Conservation (phyloP, 768 basidiomycete species). For the Leccinum pellstonianum region DNA sequence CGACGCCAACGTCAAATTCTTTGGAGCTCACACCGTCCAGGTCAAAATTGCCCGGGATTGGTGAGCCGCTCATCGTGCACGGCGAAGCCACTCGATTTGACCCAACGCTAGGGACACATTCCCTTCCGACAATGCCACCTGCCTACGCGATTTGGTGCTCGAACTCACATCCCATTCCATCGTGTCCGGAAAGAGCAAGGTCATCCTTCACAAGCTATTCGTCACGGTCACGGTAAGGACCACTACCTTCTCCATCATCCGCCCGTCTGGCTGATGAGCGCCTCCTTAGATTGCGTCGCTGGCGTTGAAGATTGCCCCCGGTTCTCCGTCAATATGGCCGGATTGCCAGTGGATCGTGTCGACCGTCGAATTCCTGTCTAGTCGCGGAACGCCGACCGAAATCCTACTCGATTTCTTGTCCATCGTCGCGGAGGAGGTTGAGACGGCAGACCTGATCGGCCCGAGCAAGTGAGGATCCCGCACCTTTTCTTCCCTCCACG, state of each 20-base stretch:
- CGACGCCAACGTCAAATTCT: conserved; percentile 89
- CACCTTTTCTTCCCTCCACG: background rate
- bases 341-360: no score
- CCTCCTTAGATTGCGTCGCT: conserved; percentile 57
- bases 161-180: conserved; percentile 68
- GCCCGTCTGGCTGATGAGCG: conserved; percentile 9
- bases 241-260: background rate
- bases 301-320: conserved; percentile 66
- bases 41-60: conserved; percentile 94
- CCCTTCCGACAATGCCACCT: conserved; percentile 56
- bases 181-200: conserved; percentile 53
- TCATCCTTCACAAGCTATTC: conserved; percentile 83
- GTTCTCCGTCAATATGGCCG: conserved; percentile 35
- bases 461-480: conserved; percentile 59
- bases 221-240: conserved; percentile 57
- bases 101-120: conserved; percentile 61
- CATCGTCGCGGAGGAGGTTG: conserved; percentile 83
- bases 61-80: conserved; percentile 41
- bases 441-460: conserved; percentile 70
- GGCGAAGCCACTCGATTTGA: conserved; percentile 4
- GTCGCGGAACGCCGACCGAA: conserved; percentile 56
- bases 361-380: conserved; percentile 54
- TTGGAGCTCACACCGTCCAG: conserved; percentile 90
- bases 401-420: conserved; percentile 71
- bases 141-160: conserved; percentile 66